Percentiles rank a stretch among this genome's conserved stretches.
Evolutionary conservation across 1,284 basidiomycete genomes (phyloP).

Genomic region (Neonothopanus nambi): DNA sequence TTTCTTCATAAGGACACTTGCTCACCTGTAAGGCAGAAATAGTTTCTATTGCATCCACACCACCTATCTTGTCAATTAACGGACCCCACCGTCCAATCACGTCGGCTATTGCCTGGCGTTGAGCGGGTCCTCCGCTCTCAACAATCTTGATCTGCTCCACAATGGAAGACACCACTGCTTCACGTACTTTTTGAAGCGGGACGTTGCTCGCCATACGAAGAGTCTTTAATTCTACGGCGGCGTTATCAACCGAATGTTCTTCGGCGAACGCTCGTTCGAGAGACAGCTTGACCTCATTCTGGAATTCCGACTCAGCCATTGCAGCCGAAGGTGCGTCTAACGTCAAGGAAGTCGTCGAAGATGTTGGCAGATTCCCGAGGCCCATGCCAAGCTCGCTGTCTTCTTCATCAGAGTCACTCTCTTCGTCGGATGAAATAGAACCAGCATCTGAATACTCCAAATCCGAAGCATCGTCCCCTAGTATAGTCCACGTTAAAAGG

Average conservation of each 20-base stretch:
- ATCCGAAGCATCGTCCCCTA: constrained; percentile 65
- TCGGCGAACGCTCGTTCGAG: constrained; percentile 90
- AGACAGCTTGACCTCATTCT: constrained; percentile 74
- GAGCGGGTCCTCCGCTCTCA: constrained; percentile 49
- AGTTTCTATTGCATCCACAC: constrained; percentile 74
- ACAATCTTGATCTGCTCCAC: constrained; percentile 66
- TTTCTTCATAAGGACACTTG: background rate
- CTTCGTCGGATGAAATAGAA: constrained; percentile 44
- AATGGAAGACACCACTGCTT: constrained; percentile 74
- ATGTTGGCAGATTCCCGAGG: constrained; percentile 31
- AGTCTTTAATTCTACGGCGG: constrained; percentile 90
- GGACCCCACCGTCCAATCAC: constrained; percentile 71
- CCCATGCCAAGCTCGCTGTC: constrained; percentile 36
- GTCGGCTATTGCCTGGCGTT: constrained; percentile 60
- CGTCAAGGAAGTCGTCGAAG: constrained; percentile 41
- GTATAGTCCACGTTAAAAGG: background rate
- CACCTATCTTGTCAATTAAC: constrained; percentile 73
- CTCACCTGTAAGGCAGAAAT: constrained; percentile 68
- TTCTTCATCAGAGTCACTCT: constrained; percentile 34
- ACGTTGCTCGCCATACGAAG: constrained; percentile 94
- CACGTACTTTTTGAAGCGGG: constrained; percentile 72
- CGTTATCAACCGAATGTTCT: constrained; percentile 88
- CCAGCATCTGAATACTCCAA: constrained; percentile 58
- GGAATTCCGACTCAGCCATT: constrained; percentile 72
- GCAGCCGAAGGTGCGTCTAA: constrained; percentile 34